Evolutionary conservation across 768 basidiomycete species (phyloP), one percentile per base, ranked within the genome.

Genomic region (Boletus tylopilopsis): DNA sequence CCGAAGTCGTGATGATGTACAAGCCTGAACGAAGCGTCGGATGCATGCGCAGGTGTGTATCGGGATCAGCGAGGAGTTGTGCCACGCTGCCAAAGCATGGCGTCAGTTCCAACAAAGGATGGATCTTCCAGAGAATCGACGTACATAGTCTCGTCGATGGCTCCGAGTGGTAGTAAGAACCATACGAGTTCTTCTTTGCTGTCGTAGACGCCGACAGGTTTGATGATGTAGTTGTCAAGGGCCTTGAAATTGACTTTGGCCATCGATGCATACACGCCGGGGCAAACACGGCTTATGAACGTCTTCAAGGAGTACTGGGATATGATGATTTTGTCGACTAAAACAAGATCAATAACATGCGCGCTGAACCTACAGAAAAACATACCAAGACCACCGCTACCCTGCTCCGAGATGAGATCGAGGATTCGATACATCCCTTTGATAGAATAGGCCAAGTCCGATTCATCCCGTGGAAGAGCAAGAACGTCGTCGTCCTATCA

Each of bases 321-420:
- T 25, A 85, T 84, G 61, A 84, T 76, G 33, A 84, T 74, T 57
- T 85, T 84, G 56, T 82, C 80, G 33, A 82, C 82, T 81, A 50
- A 44, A 40, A n/a, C 27, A 18, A 42, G 10, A 48, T 19, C 13
- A 84, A 73, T 53, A 33, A 29, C 12, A 33, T 15, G 6, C 10
- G 22, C 2, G 23, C 7, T 5, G 1, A 23, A 5, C 15, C 84
- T 84, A 42, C 82, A 82, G 29, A 10, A 34, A 33, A 19, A 9
- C 63, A 49, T 53, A 80, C 81, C 81, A 5, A 81, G 68, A 2
- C 80, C 78, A 6, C 76, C 73, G 10, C 71, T 78, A 1, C 74
- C 73, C 39, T 71, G 66, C 50, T 82, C 81, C 10, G 63, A 72
- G 51, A 81, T 75, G 15, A 82, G 65, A 42, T 82, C 80, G 5